Conservation (phyloP, 208 protist species). For the Leishmania turanica region DNA sequence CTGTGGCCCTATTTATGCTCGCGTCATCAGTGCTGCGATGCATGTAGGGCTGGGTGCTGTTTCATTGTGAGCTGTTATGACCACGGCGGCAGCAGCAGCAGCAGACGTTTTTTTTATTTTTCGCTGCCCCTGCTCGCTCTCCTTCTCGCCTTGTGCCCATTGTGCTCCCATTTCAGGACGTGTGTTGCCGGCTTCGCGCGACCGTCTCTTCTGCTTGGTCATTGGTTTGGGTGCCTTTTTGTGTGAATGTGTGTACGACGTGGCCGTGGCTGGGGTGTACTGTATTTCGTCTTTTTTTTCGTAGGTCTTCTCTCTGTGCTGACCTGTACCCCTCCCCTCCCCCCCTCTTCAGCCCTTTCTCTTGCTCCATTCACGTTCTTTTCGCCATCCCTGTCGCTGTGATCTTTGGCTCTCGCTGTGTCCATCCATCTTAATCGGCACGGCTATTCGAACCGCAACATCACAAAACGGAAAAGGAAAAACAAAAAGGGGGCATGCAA, state of each 20-base stretch:
- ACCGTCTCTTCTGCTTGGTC: background rate
- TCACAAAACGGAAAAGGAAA: background rate
- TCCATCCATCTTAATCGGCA: background rate
- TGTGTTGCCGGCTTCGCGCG: background rate
- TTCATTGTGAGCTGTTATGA: background rate
- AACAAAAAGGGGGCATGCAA: background rate
- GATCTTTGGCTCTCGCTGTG: background rate
- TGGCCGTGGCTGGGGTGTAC: background rate
- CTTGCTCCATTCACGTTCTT: background rate
- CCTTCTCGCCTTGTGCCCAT: background rate
- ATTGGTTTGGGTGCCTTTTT: background rate
- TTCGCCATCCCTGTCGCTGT: background rate
- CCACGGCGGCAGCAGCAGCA: background rate
- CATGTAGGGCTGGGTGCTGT: background rate
- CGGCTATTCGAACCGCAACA: background rate
- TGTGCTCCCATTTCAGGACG: background rate
- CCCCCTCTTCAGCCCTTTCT: background rate
- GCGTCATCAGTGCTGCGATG: background rate
- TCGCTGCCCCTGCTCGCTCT: background rate
- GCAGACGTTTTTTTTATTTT: background rate
- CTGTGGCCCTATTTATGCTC: background rate
- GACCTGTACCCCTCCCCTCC: background rate
- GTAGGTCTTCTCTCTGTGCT: constrained; percentile 1
- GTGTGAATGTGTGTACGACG: background rate
- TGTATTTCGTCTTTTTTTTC: background rate